Percentiles rank a stretch among this genome's conserved stretches.
These are phyloP conservation scores for Epichloe aotearoae DNA, from an alignment of 2,329 filamentous ascomycete genomes.

Conservation along the genomic window DNA sequence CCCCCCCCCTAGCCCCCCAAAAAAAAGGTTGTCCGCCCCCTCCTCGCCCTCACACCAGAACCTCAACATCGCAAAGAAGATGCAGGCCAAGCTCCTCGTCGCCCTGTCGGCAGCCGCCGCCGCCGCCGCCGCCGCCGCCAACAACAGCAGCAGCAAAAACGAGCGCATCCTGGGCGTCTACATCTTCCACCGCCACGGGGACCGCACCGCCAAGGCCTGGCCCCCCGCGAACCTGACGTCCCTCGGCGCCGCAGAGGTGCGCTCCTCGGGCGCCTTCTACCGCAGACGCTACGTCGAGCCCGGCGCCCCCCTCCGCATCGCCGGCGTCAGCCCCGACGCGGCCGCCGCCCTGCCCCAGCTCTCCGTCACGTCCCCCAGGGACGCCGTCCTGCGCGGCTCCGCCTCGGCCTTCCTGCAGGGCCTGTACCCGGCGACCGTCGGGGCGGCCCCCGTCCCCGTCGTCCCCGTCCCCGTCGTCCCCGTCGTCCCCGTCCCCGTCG, in stretches of 20 bases:
- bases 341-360: slow-evolving; percentile 45
- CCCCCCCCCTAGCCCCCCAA: too few species aligned
- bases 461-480: slow-evolving; percentile 34
- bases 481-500: slow-evolving; percentile 39
- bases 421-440: slow-evolving; percentile 23
- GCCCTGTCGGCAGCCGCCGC: slow-evolving; percentile 6
- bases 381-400: slow-evolving; percentile 69
- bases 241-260: slow-evolving; percentile 66
- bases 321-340: slow-evolving; percentile 50
- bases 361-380: slow-evolving; percentile 53
- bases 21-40: neutral
- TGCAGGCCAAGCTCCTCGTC: slow-evolving; percentile 28
- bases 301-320: slow-evolving; percentile 43
- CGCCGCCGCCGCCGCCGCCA: slow-evolving; percentile 22
- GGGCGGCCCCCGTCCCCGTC: slow-evolving; percentile 28
- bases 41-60: neutral
- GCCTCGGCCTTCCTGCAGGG: slow-evolving; percentile 72
- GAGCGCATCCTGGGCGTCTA: slow-evolving; percentile 73
- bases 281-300: slow-evolving; percentile 59
- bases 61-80: slow-evolving; percentile 9
- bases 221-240: slow-evolving; percentile 61
- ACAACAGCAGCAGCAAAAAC: slow-evolving; percentile 4
- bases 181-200: slow-evolving; percentile 82
- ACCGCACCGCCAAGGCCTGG: slow-evolving; percentile 67
- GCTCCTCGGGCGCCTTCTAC: slow-evolving; percentile 60